Conservation (phyloP, 345 rosid genomes). For the Citrus inodora region DNA sequence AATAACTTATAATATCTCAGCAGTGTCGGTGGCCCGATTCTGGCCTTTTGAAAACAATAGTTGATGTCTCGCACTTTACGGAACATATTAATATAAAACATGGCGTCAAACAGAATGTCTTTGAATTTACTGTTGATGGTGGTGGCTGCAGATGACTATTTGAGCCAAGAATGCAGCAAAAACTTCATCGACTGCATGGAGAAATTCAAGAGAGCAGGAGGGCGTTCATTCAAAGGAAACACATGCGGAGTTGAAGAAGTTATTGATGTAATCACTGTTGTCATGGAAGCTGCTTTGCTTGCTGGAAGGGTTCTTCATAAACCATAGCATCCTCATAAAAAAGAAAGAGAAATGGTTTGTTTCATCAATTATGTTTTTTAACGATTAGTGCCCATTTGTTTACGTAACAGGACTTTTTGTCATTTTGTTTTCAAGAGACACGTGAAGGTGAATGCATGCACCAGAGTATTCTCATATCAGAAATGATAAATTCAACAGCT, state of each 20-base stretch:
- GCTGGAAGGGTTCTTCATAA: conserved; percentile 80
- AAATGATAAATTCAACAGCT: neutral
- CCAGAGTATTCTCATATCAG: neutral
- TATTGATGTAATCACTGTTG: conserved; percentile 53
- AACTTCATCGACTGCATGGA: conserved; percentile 67
- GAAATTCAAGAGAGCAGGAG: conserved; percentile 42
- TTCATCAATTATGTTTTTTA: neutral
- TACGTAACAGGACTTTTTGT: neutral
- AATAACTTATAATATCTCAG: neutral
- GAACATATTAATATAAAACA: too few species aligned
- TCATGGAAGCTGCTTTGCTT: conserved; percentile 86
- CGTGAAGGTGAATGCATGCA: neutral
- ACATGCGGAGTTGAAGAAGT: conserved; percentile 55
- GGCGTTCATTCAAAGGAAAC: conserved; percentile 64
- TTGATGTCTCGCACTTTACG: too few species aligned
- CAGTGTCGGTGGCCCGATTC: neutral
- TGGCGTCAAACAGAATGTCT: too few species aligned
- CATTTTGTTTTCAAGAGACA: neutral
- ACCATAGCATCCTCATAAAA: conserved; percentile 31
- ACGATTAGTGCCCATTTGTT: neutral
- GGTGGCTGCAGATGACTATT: conserved; percentile 61
- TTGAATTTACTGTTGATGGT: neutral
- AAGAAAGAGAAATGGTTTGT: neutral
- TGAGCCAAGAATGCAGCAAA: conserved; percentile 88
- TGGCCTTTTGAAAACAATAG: too few species aligned